Evolutionary conservation across 345 rosid species (phyloP), one percentile per base, ranked within the genome.

Genomic region (Sapria himalayana): DNA sequence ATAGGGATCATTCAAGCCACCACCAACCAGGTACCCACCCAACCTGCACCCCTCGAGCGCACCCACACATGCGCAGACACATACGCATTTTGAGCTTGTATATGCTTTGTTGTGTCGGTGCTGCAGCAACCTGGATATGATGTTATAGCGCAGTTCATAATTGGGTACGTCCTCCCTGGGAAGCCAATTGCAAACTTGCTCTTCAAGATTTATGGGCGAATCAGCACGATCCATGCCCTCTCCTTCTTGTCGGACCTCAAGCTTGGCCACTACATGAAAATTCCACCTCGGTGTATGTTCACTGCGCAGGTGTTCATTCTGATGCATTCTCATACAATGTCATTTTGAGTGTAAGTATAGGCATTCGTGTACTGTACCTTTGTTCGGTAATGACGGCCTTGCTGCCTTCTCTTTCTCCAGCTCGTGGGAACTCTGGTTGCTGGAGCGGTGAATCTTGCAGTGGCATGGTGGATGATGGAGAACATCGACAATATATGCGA

Each of bases 401-500:
- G n/a, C n/a, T n/a, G n/a, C n/a, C n/a, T n/a, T 3, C 15, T 35
- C 1, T 16, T 45, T 25, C 19, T 5, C 11, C 57, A 80, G 99
- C 60, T 91, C 25, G 85, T 73, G 32, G 95, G 95, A 32, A 91
- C 99, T 17, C 15, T 91, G 3, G 80, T 77, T 12, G 58, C 99
- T 1, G 93, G 93, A 22, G 39, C 45, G 4, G 78, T 84, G 43
- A 91, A 91, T 46, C 78, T 91, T 4, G 93, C 69, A 29, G 99
- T 91, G 37, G 99, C 99, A 3, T 91, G 99, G 99, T 91, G 99
- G 99, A 91, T 91, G 99, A 49, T 91, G 45, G 99, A 80, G 39
- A 66, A 55, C 65, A 59, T 91, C n/a, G 68, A 74, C 15, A 62
- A 91, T 66, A 77, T 91, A 24, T 91, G 99, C 3, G 95, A 91